These are phyloP conservation scores for Filobasidium floriforme DNA, from an alignment of 768 basidiomycete genomes.

Conservation along the genomic window DNA sequence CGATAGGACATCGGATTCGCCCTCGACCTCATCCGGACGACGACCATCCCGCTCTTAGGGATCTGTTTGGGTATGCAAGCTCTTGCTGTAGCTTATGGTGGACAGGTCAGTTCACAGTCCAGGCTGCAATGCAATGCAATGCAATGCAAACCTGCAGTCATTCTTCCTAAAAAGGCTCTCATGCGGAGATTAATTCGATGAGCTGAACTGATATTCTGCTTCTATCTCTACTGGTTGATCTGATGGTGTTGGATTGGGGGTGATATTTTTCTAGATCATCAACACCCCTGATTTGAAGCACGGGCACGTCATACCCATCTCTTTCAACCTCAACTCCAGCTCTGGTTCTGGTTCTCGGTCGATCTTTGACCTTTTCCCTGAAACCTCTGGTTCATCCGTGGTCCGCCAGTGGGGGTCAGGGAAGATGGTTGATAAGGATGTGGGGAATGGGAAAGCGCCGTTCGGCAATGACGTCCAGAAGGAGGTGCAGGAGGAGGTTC, in stretches of 20 bases:
- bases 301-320: conserved; percentile 41
- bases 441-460: conserved; percentile 1
- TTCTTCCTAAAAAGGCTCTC: no score
- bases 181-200: no score
- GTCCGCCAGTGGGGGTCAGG: background rate
- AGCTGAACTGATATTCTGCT: no score
- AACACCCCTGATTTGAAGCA: conserved; percentile 41
- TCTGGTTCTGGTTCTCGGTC: no score
- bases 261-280: conserved; percentile 30
- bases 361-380: conserved; percentile 11
- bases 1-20: conserved; percentile 39
- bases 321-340: conserved; percentile 8
- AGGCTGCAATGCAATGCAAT: no score
- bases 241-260: no score
- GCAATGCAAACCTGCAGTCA: no score
- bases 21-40: conserved; percentile 31
- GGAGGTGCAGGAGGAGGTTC: no score
- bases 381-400: background rate
- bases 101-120: conserved; percentile 31
- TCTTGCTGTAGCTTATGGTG: conserved; percentile 42
- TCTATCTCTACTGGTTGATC: no score
- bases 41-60: conserved; percentile 34
- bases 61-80: conserved; percentile 44
- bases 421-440: background rate
- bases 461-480: no score